phyloP scores from a whole-genome alignment of 768 basidiomycete species.

The Suillus placidus region DNA sequence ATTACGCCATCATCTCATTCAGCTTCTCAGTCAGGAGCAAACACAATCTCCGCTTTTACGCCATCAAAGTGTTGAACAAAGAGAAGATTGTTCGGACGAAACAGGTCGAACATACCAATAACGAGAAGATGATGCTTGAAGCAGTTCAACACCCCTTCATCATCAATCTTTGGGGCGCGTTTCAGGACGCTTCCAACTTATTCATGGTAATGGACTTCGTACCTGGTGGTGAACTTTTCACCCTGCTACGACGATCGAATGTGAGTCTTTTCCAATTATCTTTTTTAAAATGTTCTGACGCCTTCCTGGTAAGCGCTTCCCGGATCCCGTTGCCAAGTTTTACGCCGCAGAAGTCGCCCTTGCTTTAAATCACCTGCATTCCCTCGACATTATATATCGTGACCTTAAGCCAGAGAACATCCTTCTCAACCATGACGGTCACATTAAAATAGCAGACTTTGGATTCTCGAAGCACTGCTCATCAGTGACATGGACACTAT shows the following conservation, averaged over 20 bases:
- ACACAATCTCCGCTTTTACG: constrained; percentile 95
- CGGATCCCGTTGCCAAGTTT: constrained; percentile 96
- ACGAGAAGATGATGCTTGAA: constrained; percentile 86
- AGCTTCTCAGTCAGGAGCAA: constrained; percentile 72
- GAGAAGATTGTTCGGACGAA: constrained; percentile 91
- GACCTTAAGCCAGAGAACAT: constrained; percentile 99
- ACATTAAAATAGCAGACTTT: constrained; percentile 97
- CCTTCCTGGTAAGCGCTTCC: constrained; percentile 67
- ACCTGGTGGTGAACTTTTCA: constrained; percentile 96
- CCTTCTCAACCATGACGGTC: constrained; percentile 89
- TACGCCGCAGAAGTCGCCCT: constrained; percentile 95
- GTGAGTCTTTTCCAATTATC: constrained; percentile 46
- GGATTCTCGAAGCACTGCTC: constrained; percentile 92
- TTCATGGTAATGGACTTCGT: constrained; percentile 99
- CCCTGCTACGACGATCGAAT: constrained; percentile 86
- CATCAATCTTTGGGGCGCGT: constrained; percentile 94
- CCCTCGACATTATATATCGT: constrained; percentile 89
- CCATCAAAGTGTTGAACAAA: constrained; percentile 93
- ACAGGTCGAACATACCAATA: constrained; percentile 97
- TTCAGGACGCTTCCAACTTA: constrained; percentile 89
- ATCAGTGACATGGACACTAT: constrained; percentile 92
- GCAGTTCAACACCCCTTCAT: constrained; percentile 91
- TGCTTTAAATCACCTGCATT: constrained; percentile 88
- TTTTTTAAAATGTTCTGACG: constrained; percentile 20
- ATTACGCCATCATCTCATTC: constrained; percentile 15